phyloP scores from a whole-genome alignment of 331 rosid genomes.

The Arachis monticola region DNA sequence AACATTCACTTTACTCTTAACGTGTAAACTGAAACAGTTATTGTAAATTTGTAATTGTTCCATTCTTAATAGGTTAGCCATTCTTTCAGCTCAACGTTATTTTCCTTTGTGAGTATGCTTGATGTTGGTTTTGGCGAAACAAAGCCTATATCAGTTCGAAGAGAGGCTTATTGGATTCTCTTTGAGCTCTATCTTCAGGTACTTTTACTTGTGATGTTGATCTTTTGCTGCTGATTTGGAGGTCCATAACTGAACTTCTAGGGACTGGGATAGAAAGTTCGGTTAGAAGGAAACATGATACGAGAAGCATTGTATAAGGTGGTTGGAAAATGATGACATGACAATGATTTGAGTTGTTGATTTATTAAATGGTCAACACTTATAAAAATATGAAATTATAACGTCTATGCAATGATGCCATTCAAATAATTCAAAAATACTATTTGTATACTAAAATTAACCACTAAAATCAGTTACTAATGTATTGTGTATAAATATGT shows the following conservation, averaged over 20 bases:
- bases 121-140: background rate
- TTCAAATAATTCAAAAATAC: too few species aligned
- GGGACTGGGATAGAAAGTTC: background rate
- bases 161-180: background rate
- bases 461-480: too few species aligned
- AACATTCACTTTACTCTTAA: constrained; percentile 7
- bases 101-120: constrained; percentile 1
- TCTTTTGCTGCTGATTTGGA: background rate
- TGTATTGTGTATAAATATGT: too few species aligned
- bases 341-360: background rate
- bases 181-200: background rate
- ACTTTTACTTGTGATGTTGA: background rate
- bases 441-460: too few species aligned
- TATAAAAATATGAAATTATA: background rate
- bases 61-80: constrained; percentile 17
- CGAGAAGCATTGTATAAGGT: background rate
- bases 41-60: constrained; percentile 8
- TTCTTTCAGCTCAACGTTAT: background rate
- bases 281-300: background rate
- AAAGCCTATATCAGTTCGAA: background rate
- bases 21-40: background rate
- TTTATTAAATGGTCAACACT: background rate
- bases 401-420: too few species aligned
- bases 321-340: background rate
- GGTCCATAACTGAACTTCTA: background rate